Evolutionary conservation across 179 eudicot genomes (phyloP).

Genomic region (Carnegiea gigantea): DNA sequence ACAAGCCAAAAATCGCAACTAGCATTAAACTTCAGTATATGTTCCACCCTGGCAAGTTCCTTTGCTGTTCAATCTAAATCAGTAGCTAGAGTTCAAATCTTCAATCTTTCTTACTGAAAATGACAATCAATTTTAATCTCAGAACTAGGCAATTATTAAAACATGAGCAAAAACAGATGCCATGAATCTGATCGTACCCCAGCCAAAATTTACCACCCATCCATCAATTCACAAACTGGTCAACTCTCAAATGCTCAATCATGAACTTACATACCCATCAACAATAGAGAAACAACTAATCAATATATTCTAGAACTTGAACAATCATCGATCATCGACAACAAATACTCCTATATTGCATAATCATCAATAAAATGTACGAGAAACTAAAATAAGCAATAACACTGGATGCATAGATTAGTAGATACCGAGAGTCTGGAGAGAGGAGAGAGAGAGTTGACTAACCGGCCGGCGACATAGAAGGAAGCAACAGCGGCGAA

Average conservation of each 20-base stretch:
- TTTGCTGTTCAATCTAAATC: not conserved
- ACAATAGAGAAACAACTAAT: not conserved
- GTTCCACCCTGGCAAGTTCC: not conserved
- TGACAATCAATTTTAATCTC: not conserved
- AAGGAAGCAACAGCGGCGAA: conserved; percentile 37
- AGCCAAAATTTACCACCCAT: not conserved
- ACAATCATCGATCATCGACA: not conserved
- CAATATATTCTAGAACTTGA: not conserved
- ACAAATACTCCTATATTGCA: not conserved
- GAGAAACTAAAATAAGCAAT: not conserved
- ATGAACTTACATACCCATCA: not conserved
- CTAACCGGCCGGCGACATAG: conserved; percentile 33
- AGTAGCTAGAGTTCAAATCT: not conserved
- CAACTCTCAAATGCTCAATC: conserved; percentile 1
- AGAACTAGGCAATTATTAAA: not conserved
- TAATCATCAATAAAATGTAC: conserved; percentile 4
- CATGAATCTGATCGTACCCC: not conserved
- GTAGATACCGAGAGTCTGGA: conserved; percentile 6
- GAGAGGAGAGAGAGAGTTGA: conserved; percentile 16
- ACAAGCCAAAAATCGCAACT: not conserved
- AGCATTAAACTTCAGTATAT: not conserved
- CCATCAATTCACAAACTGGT: not conserved
- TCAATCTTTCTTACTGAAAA: not conserved
- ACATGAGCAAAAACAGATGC: not conserved
- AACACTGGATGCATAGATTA: not conserved